Conservation (phyloP, 768 basidiomycete genomes). For the Trametes meyenii region DNA sequence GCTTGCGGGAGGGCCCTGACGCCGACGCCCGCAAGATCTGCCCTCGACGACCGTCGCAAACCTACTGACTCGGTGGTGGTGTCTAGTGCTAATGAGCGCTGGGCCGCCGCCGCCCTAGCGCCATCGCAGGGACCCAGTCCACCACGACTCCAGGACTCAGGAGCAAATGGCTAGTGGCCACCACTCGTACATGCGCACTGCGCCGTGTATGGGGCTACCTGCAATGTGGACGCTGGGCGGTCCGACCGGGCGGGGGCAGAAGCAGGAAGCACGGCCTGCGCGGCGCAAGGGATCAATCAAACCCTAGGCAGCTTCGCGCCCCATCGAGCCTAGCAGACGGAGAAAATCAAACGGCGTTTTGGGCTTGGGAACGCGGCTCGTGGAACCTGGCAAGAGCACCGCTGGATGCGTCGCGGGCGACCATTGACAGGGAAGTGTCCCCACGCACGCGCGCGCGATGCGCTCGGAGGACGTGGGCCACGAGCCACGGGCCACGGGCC, state of each 20-base stretch:
- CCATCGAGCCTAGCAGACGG: conserved; percentile 10
- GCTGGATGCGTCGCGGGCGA: neutral
- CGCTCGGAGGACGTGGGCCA: too few relatives aligned
- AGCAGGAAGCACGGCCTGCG: conserved; percentile 9
- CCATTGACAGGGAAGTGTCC: neutral
- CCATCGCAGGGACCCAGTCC: too few relatives aligned
- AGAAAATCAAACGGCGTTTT: conserved; percentile 14
- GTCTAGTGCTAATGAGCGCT: too few relatives aligned
- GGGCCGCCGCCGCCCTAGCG: too few relatives aligned
- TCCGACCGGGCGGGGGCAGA: conserved; percentile 19
- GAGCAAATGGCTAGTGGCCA: too few relatives aligned
- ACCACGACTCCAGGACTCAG: too few relatives aligned
- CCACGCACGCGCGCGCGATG: too few relatives aligned
- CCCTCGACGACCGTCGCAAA: too few relatives aligned
- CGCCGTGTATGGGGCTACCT: neutral
- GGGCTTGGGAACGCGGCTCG: conserved; percentile 11
- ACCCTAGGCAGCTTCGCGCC: conserved; percentile 12
- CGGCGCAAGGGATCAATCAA: conserved; percentile 14
- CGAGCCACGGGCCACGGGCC: too few relatives aligned
- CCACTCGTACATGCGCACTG: neutral
- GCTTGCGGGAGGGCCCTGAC: neutral
- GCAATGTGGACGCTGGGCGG: conserved; percentile 13
- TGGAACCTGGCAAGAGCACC: neutral
- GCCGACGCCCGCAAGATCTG: neutral
- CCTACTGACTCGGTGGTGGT: too few relatives aligned